Conservation (phyloP, 116 monocot genomes). For the Papilionanthe hybrid region DNA sequence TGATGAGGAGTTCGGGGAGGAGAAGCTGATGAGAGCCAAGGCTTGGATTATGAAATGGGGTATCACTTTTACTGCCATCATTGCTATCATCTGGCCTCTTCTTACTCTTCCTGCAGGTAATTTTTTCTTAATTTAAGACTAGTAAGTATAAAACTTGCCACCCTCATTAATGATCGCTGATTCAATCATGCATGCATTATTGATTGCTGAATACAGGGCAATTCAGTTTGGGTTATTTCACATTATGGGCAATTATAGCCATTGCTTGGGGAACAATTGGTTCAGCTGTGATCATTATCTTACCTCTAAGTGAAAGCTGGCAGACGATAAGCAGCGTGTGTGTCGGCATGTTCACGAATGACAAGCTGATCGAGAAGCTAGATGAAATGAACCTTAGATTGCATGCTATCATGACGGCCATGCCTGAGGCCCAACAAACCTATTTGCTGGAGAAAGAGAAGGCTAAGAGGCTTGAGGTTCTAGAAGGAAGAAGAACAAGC, state of each 20-base stretch:
- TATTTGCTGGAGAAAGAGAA: slow-evolving; percentile 66
- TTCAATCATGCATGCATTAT: neutral
- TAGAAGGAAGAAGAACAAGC: slow-evolving; percentile 15
- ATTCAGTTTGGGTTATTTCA: slow-evolving; percentile 80
- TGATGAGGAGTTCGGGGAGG: slow-evolving; percentile 86
- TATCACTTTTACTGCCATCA: slow-evolving; percentile 59
- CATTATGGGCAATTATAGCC: slow-evolving; percentile 79
- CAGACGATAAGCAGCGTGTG: slow-evolving; percentile 49
- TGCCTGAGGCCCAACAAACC: slow-evolving; percentile 58
- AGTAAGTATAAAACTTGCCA: neutral
- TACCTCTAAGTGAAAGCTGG: slow-evolving; percentile 84
- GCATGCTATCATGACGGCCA: slow-evolving; percentile 48
- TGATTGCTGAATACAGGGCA: slow-evolving; percentile 32
- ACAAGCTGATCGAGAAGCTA: slow-evolving; percentile 45
- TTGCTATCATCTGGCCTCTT: slow-evolving; percentile 77
- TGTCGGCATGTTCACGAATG: slow-evolving; percentile 80
- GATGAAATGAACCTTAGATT: slow-evolving; percentile 63
- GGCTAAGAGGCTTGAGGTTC: slow-evolving; percentile 49
- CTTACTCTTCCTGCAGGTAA: slow-evolving; percentile 88
- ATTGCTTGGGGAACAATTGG: slow-evolving; percentile 78
- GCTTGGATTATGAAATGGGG: slow-evolving; percentile 91
- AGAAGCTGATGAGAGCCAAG: slow-evolving; percentile 70
- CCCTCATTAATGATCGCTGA: neutral
- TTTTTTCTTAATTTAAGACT: neutral
- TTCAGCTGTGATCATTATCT: slow-evolving; percentile 73